phyloP scores from a whole-genome alignment of 2,329 filamentous ascomycete species.

The Curvularia hawaiiensis region DNA sequence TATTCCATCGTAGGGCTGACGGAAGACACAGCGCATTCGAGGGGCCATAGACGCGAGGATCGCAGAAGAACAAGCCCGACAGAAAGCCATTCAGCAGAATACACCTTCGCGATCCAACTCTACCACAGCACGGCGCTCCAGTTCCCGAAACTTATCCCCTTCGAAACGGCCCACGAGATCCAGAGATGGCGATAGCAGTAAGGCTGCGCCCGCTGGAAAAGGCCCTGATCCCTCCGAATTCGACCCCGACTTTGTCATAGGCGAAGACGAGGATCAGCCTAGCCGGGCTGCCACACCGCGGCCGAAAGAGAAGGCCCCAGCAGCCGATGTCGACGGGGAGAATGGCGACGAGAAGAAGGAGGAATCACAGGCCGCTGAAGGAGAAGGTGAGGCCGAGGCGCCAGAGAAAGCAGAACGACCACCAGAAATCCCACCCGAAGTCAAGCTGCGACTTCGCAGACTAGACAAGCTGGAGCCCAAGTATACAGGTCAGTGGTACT shows the following conservation, averaged over 20 bases:
- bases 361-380: conserved; percentile 35
- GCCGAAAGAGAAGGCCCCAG: conserved; percentile 50
- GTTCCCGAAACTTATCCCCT: conserved; percentile 50
- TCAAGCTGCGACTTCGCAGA: conserved; percentile 77
- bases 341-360: conserved; percentile 42
- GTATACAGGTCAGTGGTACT: conserved; percentile 69
- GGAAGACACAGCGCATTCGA: conserved; percentile 69
- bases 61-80: conserved; percentile 87
- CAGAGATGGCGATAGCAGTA: conserved; percentile 42
- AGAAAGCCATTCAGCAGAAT: conserved; percentile 57
- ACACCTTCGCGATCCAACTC: conserved; percentile 53
- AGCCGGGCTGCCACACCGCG: conserved; percentile 66
- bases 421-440: conserved; percentile 73
- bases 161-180: conserved; percentile 40
- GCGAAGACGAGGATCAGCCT: conserved; percentile 74
- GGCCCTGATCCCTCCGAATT: conserved; percentile 85
- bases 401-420: conserved; percentile 36
- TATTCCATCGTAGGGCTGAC: conserved; percentile 26
- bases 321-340: conserved; percentile 25
- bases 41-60: conserved; percentile 86
- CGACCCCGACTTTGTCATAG: conserved; percentile 83
- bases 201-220: conserved; percentile 55
- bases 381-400: conserved; percentile 23
- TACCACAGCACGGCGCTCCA: conserved; percentile 52
- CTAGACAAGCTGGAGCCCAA: conserved; percentile 88